Evolutionary conservation across 305 asterid species (phyloP), one percentile per base, ranked within the genome.

Genomic region (Fraxinus platypoda): DNA sequence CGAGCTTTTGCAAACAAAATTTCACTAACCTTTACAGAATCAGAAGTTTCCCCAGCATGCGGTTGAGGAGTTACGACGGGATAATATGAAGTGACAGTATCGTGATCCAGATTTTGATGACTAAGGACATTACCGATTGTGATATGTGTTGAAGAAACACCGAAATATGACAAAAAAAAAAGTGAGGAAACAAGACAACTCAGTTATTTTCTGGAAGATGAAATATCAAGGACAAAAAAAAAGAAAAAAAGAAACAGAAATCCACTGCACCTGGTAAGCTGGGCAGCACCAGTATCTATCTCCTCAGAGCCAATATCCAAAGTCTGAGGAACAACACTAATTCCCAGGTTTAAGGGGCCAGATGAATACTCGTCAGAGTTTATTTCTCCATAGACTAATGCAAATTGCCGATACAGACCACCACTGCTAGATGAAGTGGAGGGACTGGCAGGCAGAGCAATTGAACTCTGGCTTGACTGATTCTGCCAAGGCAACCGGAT

Each of bases 401-500:
- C 85, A 84, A 89, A 91, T 78, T 87, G 92, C 72, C 92, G 86
- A 41, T 95, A 84, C 85, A 90, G 66, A 46, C 91, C 93, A 81
- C 89, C 92, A 82, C 83, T 80, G 68, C 86, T 83, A 57, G 98
- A 85, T 72, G 97, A 81, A 81, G 86, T 78, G 78, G 97, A 86
- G 84, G 93, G 97, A 86, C 89, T 92, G 80, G 88, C 94, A 80
- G 97, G 91, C 77, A 87, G 88, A 73, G 91, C 86, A 84, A 86
- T 93, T 75, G 97, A 90, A 90, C 85, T 90, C 85, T 92, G 97
- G 85, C 90, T 83, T 17, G 98, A 85, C 83, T 93, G 95, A 78
- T 93, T 97, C 91, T 94, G 98, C 85, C 96, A 93, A 19, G 97
- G 99, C 78, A 97, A 90, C 86, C 97, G 92, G 83, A 97, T 97